phyloP scores from a whole-genome alignment of 2,329 filamentous ascomycete genomes.

The Colletotrichum kahawae region DNA sequence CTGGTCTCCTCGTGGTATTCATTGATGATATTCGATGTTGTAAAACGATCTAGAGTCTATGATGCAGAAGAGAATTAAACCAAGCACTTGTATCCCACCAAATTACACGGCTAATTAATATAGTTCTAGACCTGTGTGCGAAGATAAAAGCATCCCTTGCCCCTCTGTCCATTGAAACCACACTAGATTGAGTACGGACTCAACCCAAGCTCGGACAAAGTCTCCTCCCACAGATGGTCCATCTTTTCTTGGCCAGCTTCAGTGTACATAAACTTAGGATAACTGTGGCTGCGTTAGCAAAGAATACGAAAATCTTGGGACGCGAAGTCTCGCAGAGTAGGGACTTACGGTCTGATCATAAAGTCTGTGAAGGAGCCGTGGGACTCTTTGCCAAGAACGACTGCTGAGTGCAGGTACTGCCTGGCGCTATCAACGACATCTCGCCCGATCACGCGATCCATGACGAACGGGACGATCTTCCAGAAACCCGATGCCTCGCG shows the following conservation, averaged over 20 bases:
- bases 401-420: conserved; percentile 24
- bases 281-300: background rate
- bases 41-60: background rate
- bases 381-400: conserved; percentile 25
- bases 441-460: conserved; percentile 6
- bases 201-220: background rate
- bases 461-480: background rate
- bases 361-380: conserved; percentile 28
- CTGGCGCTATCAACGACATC: conserved; percentile 21
- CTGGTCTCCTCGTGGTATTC: background rate
- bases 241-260: background rate
- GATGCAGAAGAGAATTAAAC: background rate
- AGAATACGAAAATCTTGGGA: background rate
- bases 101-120: too few relatives aligned
- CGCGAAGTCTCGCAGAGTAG: background rate
- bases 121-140: background rate
- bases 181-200: background rate
- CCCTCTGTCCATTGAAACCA: background rate
- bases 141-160: too few relatives aligned
- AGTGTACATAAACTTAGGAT: background rate
- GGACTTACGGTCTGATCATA: conserved; percentile 27
- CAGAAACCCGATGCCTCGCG: background rate
- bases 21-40: background rate
- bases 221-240: background rate
- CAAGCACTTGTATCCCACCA: background rate